Evolutionary conservation across 352 stramenopile species (phyloP).

Genomic region (Plasmopara muralis): DNA sequence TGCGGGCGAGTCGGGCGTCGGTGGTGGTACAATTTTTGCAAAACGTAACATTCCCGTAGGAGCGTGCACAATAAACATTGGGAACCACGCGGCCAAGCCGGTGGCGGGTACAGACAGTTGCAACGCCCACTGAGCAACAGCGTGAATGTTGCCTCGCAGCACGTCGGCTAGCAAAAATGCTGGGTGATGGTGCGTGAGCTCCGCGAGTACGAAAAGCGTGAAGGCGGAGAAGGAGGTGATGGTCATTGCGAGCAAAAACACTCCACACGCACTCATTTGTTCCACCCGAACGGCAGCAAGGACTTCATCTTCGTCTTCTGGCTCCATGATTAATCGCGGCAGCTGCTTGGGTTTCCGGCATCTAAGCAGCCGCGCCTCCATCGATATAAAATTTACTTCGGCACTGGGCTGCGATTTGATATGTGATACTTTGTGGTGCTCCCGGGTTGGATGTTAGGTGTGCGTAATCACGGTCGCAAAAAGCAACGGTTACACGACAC

Average conservation of each 20-base stretch:
- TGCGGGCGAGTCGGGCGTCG: constrained; percentile 10
- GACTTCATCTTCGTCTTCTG: constrained; percentile 20
- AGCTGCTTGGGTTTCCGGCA: constrained; percentile 16
- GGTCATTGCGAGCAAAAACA: constrained; percentile 53
- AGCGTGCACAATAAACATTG: constrained; percentile 39
- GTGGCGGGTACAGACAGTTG: constrained; percentile 47
- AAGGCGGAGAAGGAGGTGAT: constrained; percentile 62
- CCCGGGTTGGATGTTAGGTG: too few species aligned
- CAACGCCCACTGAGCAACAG: constrained; percentile 36
- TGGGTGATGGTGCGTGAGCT: constrained; percentile 40
- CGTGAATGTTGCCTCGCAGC: constrained; percentile 32
- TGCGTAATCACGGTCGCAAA: too few species aligned
- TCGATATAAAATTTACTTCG: neutral
- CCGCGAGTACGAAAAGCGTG: constrained; percentile 47
- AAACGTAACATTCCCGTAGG: constrained; percentile 25
- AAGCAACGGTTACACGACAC: too few species aligned
- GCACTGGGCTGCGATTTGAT: too few species aligned
- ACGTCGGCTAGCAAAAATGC: constrained; percentile 28
- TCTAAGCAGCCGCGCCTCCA: constrained; percentile 4
- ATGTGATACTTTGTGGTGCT: too few species aligned
- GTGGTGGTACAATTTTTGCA: constrained; percentile 19
- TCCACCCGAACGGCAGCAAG: constrained; percentile 21
- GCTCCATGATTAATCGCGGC: constrained; percentile 13
- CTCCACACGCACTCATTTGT: constrained; percentile 34
- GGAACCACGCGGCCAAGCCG: constrained; percentile 50